Percentiles rank a stretch among this genome's conserved stretches.
These are phyloP conservation scores for Cladosporium sp. DNA, from an alignment of 2,329 filamentous ascomycete species.

Conservation along the genomic window DNA sequence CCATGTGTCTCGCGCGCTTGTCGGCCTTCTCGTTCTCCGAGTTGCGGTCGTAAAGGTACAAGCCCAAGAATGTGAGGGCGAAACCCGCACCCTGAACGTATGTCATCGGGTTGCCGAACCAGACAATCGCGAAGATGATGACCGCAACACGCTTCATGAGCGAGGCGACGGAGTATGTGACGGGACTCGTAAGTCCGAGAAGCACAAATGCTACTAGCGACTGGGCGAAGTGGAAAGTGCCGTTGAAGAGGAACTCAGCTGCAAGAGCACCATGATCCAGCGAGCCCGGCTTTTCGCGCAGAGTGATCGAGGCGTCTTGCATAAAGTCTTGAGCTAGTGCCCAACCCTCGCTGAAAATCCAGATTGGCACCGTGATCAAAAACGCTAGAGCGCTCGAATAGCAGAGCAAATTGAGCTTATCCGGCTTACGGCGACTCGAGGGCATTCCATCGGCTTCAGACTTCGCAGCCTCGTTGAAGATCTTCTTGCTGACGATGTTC, in stretches of 20 bases:
- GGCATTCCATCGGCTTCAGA: constrained; percentile 73
- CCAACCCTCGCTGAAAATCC: constrained; percentile 89
- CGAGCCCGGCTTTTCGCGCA: constrained; percentile 74
- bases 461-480: constrained; percentile 91
- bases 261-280: constrained; percentile 61
- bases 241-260: constrained; percentile 95
- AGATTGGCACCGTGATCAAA: constrained; percentile 82
- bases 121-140: constrained; percentile 89
- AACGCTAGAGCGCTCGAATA: constrained; percentile 97
- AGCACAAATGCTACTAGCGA: constrained; percentile 94
- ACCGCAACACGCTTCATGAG: constrained; percentile 97
- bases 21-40: constrained; percentile 87
- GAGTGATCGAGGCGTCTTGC: constrained; percentile 74
- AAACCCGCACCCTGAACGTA: constrained; percentile 82
- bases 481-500: constrained; percentile 96
- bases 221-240: constrained; percentile 92
- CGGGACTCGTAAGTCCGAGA: constrained; percentile 88
- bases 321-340: constrained; percentile 75
- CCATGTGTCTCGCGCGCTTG: constrained; percentile 64
- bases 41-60: constrained; percentile 95
- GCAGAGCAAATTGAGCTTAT: constrained; percentile 94
- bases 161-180: constrained; percentile 94
- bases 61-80: constrained; percentile 80
- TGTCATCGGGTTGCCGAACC: constrained; percentile 91
- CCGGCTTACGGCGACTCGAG: constrained; percentile 72